A percentile compares a stretch with the other conserved stretches of the same genome.
Conservation (phyloP, 768 basidiomycete genomes). For the Mrakia hoshinonis region DNA sequence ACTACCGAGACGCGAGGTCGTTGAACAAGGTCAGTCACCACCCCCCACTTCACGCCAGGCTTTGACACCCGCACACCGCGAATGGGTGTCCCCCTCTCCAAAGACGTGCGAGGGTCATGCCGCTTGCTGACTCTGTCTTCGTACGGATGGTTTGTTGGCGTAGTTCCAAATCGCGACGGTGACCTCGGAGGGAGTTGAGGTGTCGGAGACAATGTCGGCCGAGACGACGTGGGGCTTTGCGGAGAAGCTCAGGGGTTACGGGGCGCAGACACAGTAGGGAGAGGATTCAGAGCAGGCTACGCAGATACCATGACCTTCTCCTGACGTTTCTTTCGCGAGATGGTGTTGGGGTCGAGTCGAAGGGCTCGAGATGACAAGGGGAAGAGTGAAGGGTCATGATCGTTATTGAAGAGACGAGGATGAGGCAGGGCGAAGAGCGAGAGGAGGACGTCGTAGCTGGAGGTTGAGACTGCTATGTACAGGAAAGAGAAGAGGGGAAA, state of each 20-base stretch:
- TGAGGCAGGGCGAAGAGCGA: no score
- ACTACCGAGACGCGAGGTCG: constrained; percentile 91
- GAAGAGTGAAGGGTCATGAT: no score
- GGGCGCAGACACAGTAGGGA: constrained; percentile 15
- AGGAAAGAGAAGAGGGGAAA: no score
- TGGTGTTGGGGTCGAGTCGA: no score
- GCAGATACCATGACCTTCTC: no score
- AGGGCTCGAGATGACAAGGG: no score
- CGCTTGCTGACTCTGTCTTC: not conserved
- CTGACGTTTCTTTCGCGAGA: no score
- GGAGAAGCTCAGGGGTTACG: constrained; percentile 67
- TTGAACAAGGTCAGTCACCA: constrained; percentile 69
- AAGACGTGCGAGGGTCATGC: not conserved
- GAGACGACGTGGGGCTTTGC: constrained; percentile 87
- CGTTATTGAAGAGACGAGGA: no score
- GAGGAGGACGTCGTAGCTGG: no score
- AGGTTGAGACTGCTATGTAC: no score
- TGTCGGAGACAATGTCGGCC: constrained; percentile 67
- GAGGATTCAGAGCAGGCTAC: no score
- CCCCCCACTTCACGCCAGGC: not conserved
- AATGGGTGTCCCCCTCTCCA: not conserved
- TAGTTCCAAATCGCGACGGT: constrained; percentile 94
- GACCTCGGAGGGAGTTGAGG: constrained; percentile 61
- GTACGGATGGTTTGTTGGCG: not conserved
- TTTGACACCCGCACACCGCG: no score